Base-by-base conservation (phyloP, 2,329 filamentous ascomycete species). In the Monascus ruber region DNA sequence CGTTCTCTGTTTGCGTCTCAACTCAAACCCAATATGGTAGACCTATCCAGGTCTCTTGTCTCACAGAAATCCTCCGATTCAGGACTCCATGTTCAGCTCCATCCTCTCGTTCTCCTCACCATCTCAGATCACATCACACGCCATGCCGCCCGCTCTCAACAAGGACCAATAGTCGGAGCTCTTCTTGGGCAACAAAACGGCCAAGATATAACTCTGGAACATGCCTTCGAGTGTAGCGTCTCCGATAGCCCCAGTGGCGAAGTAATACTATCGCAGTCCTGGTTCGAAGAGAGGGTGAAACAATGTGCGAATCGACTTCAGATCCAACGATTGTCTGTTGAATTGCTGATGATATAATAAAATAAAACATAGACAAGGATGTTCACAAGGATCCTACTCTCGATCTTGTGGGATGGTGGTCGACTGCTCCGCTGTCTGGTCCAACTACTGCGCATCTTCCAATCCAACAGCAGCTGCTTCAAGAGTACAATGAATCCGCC, bases 81-180 rank as follows among this genome's bases (percentile, higher is more conserved):
- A 17, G 77, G 79, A 37, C 77, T 93, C 34, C 81, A 86, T 47
- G 78, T 87, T 40, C 79, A 87, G 51, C 77, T 98, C 11, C 91
- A 98, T 56, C 91, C 91, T 25, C 80, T 98, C 36, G 88, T 94
- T 38, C 82, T 96, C 49, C 84, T 98, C 65, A 93, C 84, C 48
- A 91, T 98, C 54, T 94, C 89, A 51, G 91, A 98, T 64, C 93
- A 94, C 62, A 87, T 96, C 60, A 94, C 89, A 42, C 79, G 91
- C 43, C 88, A 94, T 62, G 85, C 81, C 1, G 73, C 94, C 41
- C 79, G 91, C 42, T 70, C 78, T 38, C 80, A 87, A 52, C 61
- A 70, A 11, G 84, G 84, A 0, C 86, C 87, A 10, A 74, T 95
- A 11, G 76, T 89, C 3, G 91, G 91, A 41, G 87, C 83, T 38